These are phyloP conservation scores for Gliomastix tumulicola DNA, from an alignment of 2,329 filamentous ascomycete species.

Conservation along the genomic window DNA sequence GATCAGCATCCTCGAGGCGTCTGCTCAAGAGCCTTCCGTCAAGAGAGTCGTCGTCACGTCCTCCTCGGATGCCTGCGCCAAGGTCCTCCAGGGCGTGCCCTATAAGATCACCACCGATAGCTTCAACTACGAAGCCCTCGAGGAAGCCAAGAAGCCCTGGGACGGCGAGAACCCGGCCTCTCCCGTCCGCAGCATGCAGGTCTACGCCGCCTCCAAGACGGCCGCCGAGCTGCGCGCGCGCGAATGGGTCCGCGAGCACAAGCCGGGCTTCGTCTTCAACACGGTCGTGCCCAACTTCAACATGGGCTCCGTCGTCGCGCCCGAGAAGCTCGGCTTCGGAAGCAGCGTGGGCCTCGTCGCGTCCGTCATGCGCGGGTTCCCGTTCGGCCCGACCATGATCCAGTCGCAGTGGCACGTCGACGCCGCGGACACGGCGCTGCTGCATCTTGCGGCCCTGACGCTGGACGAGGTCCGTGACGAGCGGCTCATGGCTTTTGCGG, in stretches of 20 bases:
- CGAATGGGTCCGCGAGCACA: not conserved
- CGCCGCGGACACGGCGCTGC: no score
- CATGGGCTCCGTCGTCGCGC: no score
- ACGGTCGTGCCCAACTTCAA: no score
- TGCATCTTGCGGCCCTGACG: no score
- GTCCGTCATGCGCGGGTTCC: no score
- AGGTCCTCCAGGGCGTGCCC: not conserved
- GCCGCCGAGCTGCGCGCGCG: not conserved
- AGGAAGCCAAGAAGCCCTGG: not conserved
- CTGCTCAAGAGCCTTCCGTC: not conserved
- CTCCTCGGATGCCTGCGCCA: not conserved
- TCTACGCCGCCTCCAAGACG: not conserved
- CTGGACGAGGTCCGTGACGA: no score
- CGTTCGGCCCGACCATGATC: no score
- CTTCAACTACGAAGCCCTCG: not conserved
- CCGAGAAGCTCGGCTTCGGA: no score
- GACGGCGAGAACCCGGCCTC: slow-evolving; percentile 1
- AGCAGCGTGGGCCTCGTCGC: no score
- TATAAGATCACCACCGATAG: not conserved
- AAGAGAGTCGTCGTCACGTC: not conserved
- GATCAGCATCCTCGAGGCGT: not conserved
- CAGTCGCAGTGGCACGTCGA: no score
- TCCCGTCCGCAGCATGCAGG: no score
- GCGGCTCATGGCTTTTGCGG: no score
- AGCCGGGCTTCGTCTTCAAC: not conserved